Conservation (phyloP, 1,284 basidiomycete species). For the Fomitopsis schrenkii region DNA sequence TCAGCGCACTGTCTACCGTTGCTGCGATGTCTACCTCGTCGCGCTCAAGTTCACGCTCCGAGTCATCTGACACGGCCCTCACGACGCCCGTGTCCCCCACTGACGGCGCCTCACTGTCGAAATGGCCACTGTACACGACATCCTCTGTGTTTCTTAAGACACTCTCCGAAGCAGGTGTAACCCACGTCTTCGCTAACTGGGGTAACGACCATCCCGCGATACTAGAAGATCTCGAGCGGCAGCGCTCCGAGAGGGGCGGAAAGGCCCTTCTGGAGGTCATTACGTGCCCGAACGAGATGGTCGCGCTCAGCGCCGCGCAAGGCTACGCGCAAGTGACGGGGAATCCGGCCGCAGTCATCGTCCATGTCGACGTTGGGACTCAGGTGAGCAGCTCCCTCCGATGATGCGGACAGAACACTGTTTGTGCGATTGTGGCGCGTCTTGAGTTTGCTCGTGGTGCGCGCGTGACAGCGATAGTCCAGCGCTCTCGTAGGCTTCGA, state of each 20-base stretch:
- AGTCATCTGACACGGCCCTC: background rate
- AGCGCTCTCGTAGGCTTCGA: background rate
- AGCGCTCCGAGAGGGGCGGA: constrained; percentile 37
- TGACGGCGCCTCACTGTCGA: background rate
- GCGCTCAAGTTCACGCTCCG: background rate
- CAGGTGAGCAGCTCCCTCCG: constrained; percentile 37
- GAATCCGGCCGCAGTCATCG: constrained; percentile 64
- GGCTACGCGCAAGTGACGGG: constrained; percentile 65
- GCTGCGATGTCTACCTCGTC: background rate
- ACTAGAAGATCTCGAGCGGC: constrained; percentile 61
- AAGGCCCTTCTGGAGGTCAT: constrained; percentile 45
- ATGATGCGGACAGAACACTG: background rate
- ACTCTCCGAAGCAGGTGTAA: constrained; percentile 57
- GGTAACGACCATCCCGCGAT: constrained; percentile 71
- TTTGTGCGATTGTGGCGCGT: background rate
- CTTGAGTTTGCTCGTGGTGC: background rate
- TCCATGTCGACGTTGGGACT: constrained; percentile 72
- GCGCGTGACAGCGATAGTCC: background rate
- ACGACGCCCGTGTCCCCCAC: background rate
- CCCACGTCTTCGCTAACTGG: constrained; percentile 73
- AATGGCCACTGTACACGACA: constrained; percentile 43
- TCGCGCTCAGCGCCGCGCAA: constrained; percentile 66
- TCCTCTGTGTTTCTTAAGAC: constrained; percentile 57
- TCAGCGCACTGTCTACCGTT: background rate
- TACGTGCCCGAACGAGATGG: constrained; percentile 74